phyloP scores from a whole-genome alignment of 495 filamentous ascomycete species.

The Terfezia claveryi region DNA sequence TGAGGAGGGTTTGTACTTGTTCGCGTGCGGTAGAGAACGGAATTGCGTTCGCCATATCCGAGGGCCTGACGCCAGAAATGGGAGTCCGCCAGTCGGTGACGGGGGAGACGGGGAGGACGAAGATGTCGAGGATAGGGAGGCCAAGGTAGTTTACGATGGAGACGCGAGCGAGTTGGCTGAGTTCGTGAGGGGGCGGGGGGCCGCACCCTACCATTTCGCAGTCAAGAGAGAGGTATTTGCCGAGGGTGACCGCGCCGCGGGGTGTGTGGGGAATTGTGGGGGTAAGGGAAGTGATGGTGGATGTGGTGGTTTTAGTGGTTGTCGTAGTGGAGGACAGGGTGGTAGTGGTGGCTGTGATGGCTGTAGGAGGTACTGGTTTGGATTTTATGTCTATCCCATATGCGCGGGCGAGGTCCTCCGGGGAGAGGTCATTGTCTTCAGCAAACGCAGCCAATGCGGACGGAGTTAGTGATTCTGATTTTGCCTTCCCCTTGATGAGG shows the following conservation, averaged over 20 bases:
- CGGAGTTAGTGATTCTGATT: no score
- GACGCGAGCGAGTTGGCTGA: constrained; percentile 58
- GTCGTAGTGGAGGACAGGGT: constrained; percentile 4
- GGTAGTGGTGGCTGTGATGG: constrained; percentile 1
- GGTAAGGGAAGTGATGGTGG: constrained; percentile 1
- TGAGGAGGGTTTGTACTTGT: constrained; percentile 47
- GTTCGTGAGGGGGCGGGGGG: constrained; percentile 66
- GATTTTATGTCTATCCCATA: constrained; percentile 26
- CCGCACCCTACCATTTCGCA: constrained; percentile 95
- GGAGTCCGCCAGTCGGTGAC: constrained; percentile 79
- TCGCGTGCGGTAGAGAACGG: constrained; percentile 52
- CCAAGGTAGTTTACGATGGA: constrained; percentile 85
- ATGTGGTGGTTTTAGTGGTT: background rate
- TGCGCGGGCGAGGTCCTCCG: constrained; percentile 37
- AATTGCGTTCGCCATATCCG: constrained; percentile 42
- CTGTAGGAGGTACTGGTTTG: constrained; percentile 16
- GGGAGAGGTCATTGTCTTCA: constrained; percentile 37
- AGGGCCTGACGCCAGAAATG: constrained; percentile 55
- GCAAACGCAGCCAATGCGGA: constrained; percentile 25
- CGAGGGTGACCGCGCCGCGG: constrained; percentile 30
- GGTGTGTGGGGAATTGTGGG: constrained; percentile 1
- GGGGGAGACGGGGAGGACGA: constrained; percentile 49
- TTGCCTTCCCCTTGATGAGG: no score
- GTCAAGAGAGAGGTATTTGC: constrained; percentile 80
- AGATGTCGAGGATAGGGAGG: constrained; percentile 74